Evolutionary conservation across 257 asterid species (phyloP).

Genomic region (Lycium ferocissimum): DNA sequence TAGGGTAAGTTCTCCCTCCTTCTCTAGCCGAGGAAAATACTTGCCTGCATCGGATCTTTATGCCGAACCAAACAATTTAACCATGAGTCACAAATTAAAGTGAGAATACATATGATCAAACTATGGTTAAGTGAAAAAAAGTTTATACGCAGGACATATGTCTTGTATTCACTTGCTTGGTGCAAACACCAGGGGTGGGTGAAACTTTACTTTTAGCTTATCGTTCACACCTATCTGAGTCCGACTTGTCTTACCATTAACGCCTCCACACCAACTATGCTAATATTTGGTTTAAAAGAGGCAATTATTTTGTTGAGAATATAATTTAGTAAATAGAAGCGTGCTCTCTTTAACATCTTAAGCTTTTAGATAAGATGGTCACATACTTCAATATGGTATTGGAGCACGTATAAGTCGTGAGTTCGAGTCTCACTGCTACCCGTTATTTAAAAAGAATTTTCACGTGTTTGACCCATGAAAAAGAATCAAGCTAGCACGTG

Average conservation of each 20-base stretch:
- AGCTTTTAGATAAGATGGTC: too few species aligned
- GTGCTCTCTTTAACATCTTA: too few species aligned
- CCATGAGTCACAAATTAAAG: background rate
- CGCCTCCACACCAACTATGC: background rate
- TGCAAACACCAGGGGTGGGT: background rate
- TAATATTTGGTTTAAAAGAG: background rate
- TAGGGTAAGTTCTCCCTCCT: slow-evolving; percentile 47
- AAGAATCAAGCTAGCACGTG: too few species aligned
- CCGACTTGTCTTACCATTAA: background rate
- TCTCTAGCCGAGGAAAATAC: background rate
- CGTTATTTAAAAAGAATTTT: too few species aligned
- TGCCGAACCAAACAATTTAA: background rate
- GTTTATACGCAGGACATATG: background rate
- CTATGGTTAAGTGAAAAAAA: background rate
- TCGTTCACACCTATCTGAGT: background rate
- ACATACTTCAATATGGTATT: too few species aligned
- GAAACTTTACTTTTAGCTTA: background rate
- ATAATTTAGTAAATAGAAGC: too few species aligned
- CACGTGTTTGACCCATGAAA: too few species aligned
- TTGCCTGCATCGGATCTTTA: background rate
- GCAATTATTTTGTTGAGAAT: background rate
- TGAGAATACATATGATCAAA: background rate
- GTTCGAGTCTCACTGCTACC: too few species aligned
- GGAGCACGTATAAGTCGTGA: too few species aligned
- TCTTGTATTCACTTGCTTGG: background rate